phyloP scores from a whole-genome alignment of 331 rosid species.

The Dryas integrifolia region DNA sequence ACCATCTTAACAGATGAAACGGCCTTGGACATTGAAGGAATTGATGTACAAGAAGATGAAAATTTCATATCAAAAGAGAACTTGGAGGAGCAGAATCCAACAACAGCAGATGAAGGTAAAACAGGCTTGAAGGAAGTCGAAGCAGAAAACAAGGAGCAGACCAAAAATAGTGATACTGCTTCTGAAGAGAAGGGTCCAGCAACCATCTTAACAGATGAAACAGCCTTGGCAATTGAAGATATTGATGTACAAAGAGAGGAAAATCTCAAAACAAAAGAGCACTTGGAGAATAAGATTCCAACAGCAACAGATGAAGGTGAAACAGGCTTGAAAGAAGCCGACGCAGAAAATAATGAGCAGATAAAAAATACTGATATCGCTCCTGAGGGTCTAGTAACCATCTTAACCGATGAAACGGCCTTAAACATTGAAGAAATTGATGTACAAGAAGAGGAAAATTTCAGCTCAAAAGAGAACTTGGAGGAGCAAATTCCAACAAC shows the following conservation, averaged over 20 bases:
- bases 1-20: conserved; percentile 2
- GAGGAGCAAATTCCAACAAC: conserved; percentile 14
- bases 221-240: not conserved
- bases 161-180: not conserved
- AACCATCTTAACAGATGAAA: conserved; percentile 10
- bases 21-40: not conserved
- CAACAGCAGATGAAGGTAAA: not conserved
- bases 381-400: not conserved
- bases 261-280: not conserved
- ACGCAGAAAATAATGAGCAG: conserved; percentile 2
- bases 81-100: not conserved
- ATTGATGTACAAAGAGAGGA: conserved; percentile 11
- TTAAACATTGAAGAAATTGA: not conserved
- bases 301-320: conserved; percentile 11
- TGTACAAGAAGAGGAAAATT: not conserved
- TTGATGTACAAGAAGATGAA: conserved; percentile 1
- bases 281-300: conserved; percentile 9
- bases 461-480: not conserved
- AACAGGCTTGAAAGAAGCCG: conserved; percentile 7
- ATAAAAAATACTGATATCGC: conserved; percentile 8
- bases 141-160: conserved; percentile 14
- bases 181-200: conserved; percentile 2
- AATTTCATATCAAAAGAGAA: not conserved
- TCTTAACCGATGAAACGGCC: not conserved
- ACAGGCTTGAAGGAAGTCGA: conserved; percentile 12